Evolutionary conservation across 2,329 filamentous ascomycete genomes (phyloP), one percentile per base, ranked within the genome.

Genomic region (Aspergillus udagawae): DNA sequence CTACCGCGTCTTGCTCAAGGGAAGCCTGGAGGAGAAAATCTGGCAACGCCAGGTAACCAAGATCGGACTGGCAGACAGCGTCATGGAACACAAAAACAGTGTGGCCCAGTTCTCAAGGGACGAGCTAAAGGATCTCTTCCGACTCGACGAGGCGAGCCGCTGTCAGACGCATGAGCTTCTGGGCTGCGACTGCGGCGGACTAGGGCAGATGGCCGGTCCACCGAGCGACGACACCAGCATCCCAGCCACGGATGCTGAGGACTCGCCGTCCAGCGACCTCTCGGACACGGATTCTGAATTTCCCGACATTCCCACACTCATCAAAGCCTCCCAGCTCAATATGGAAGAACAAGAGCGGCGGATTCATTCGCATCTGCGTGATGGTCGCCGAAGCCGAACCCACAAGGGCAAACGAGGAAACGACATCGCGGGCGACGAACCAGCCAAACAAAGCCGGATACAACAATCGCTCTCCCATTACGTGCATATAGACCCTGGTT

Each of bases 21-120:
- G 87, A 8, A 85, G 83, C 4, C 76, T 91, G 20, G 88, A 90
- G 61, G 87, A 91, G 73, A 90, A 89, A 72, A 90, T 91, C 56
- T 90, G 84, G 74, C 87, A 90, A 69, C 79, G 88, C 8, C 88
- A 91, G 68, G 78, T 89, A 41, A 88, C 85, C 53, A 91, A 91
- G 70, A 81, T 84, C 63, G 86, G 86, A 1, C 76, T 91, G 2
- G 86, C 87, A 2, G 86, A 89, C 65, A 87, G 84, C 54, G 85
- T 91, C 29, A 86, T 91, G 65, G 87, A 90, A 61, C 81, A 84
- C 59, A 88, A 87, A 67, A 79, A 80, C 35, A 81, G 68, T 10
- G 71, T 80, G 25, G 78, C 82, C 8, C 84, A 83, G 35, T 91
- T 91, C 67, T 86, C 86, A 0, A 76, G 78, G 4, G 84, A 88